These are phyloP conservation scores for Trichophyton schoenleinii DNA, from an alignment of 2,329 filamentous ascomycete genomes.

Conservation along the genomic window DNA sequence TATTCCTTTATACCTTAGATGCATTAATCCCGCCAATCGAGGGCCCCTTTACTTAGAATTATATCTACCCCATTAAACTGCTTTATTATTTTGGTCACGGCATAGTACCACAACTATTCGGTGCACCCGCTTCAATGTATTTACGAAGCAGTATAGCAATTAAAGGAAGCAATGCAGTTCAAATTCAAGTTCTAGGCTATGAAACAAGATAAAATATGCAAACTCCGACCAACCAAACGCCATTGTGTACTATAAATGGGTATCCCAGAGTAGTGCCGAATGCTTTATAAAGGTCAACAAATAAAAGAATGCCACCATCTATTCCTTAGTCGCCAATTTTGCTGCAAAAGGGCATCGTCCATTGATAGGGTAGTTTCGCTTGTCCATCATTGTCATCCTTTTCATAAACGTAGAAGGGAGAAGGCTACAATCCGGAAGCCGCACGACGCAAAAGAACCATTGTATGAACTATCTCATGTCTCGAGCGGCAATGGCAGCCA, in stretches of 20 bases:
- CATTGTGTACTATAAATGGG: neutral
- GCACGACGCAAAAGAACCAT: neutral
- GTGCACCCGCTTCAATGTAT: too few species aligned
- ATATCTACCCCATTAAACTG: too few species aligned
- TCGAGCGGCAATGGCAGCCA: conserved; percentile 43
- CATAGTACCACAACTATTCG: too few species aligned
- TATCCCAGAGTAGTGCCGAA: neutral
- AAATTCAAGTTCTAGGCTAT: neutral
- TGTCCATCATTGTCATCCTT: neutral
- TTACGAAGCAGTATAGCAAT: too few species aligned
- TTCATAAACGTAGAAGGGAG: neutral
- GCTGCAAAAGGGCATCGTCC: neutral
- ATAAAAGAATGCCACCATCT: neutral
- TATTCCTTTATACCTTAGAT: neutral
- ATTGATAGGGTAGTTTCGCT: neutral
- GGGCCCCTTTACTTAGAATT: too few species aligned
- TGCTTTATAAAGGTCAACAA: neutral
- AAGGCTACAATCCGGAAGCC: neutral
- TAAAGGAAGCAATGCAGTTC: neutral
- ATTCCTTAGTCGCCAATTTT: neutral
- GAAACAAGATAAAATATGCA: neutral
- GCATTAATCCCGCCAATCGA: too few species aligned
- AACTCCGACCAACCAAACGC: neutral
- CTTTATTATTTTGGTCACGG: too few species aligned
- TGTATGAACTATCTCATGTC: conserved; percentile 23